Base-by-base conservation (phyloP, 257 asterid species). In the Galeopsis tetrahit region DNA sequence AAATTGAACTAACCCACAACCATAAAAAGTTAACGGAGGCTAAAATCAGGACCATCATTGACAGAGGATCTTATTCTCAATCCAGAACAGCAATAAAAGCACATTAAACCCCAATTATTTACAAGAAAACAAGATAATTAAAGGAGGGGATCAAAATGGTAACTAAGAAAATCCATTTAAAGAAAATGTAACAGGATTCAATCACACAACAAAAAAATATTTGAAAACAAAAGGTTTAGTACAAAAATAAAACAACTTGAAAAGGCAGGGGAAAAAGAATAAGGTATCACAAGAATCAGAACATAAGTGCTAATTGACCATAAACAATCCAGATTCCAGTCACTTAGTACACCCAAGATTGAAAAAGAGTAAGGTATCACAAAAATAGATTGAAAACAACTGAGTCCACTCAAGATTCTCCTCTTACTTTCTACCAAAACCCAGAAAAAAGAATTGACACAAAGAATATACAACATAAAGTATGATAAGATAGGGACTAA, bases 381-480 rank as follows among this genome's bases (percentile, higher is more conserved):
- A 46, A 40, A 63, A 52, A 56, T 68, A 66, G 66, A 66, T 58
- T 51, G 58, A 34, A 48, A 69, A 61, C 63, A 60, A 60, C 14
- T 68, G 71, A 74, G 80, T 74, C 79, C 77, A 69, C 63, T 2
- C 51, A 63, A 79, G 75, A 84, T 79, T 78, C 86, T 63, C 56
- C 72, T 10, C 66, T 67, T 57, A 46, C 73, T 70, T 78, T 68
- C 81, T 35, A 69, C 76, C 76, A 73, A 84, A 67, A 44, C 81
- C 70, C 59, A 65, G 49, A 59, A 76, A 65, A 75, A 2, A 14
- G 6, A 69, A 65, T 66, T 61, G 73, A 9, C 57, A 32, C 34
- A 49, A 43, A 48, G 78, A 76, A 81, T 67, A 75, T 63, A 59
- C 79, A 46, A 70, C 13, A 79, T 40, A 74, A 58, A 70, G 72